Evolutionary conservation across 768 basidiomycete species (phyloP).

Genomic region (Tricholomella constricta): DNA sequence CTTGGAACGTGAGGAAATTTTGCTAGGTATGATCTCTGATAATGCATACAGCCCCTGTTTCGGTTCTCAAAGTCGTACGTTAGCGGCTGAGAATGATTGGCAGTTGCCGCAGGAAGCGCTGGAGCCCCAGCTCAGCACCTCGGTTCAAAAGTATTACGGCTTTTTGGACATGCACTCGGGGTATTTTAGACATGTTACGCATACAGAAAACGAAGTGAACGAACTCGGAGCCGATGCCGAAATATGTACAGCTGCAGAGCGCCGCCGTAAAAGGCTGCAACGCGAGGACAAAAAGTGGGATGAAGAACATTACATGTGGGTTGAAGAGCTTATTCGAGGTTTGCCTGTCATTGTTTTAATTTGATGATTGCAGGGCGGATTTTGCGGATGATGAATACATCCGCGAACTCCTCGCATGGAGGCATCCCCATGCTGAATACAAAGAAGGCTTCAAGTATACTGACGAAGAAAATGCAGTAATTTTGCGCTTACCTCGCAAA

Average conservation of each 20-base stretch:
- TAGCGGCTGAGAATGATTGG: constrained; percentile 83
- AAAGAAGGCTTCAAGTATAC: constrained; percentile 52
- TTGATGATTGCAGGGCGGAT: constrained; percentile 61
- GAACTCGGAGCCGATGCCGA: constrained; percentile 75
- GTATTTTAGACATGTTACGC: constrained; percentile 71
- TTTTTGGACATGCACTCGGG: constrained; percentile 76
- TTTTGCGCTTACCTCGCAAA: constrained; percentile 60
- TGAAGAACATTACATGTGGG: constrained; percentile 82
- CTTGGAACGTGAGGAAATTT: constrained; percentile 57
- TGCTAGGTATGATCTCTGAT: constrained; percentile 45
- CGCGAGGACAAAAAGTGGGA: constrained; percentile 83
- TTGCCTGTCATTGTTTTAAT: background rate
- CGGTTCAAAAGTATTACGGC: constrained; percentile 61
- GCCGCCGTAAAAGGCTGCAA: constrained; percentile 51
- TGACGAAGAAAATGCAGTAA: constrained; percentile 68
- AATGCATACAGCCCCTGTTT: constrained; percentile 1
- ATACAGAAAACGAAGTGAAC: constrained; percentile 81
- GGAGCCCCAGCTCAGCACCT: constrained; percentile 41
- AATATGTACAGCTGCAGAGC: constrained; percentile 47
- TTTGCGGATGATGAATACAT: constrained; percentile 78
- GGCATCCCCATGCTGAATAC: constrained; percentile 48
- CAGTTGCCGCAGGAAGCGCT: constrained; percentile 67
- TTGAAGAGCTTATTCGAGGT: background rate
- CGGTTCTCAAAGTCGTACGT: background rate
- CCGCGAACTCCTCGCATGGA: constrained; percentile 67